Base-by-base conservation (phyloP, 805 yeast genomes). In the Candida ovalis region DNA sequence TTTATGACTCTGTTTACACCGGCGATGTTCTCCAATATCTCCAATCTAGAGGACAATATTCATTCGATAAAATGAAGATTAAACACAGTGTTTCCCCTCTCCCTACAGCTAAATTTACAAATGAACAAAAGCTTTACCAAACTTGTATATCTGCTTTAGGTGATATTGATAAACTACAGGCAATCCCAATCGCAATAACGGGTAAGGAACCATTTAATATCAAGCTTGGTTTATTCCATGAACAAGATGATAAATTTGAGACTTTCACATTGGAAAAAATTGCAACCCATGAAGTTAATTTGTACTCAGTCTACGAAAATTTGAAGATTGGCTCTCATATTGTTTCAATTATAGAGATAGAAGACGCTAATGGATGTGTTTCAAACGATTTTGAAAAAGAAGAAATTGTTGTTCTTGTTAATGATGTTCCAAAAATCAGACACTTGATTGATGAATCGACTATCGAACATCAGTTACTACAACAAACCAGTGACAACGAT, bases 381-480 rank as follows among this genome's bases (percentile, higher is more conserved):
- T 73, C 75, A 38, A 77, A 68, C 23, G 68, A 71, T 4, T 69
- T 78, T 48, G 61, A 64, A 2, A 52, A 58, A 18, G 69, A 59
- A 37, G 60, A 56, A 4, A 50, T 63, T 10, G 60, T 67, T n/a
- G 73, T 91, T 42, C 75, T 81, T 1, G 81, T 91, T 7, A 82
- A 92, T 2, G 91, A 87, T 55, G 82, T 83, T 9, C 96, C 97
- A 8, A 76, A 80, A 52, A 82, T 91, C 7, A 68, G 67, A 44
- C 69, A 67, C 37, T 36, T 66, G n/a, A 43, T 58, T 17, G 70
- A 48, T 65, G 75, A 62, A 67, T 51, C 71, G 67, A 48, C 59
- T 9, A 56, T 58, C 1, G 66, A 62, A n/a, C 51, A 52, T 38
- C 57, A 50, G 13, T 37, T 41, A 19, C 38, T 47, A 22, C 41